These are phyloP conservation scores for Aspergillus sp. DNA, from an alignment of 2,329 filamentous ascomycete species.

Conservation along the genomic window DNA sequence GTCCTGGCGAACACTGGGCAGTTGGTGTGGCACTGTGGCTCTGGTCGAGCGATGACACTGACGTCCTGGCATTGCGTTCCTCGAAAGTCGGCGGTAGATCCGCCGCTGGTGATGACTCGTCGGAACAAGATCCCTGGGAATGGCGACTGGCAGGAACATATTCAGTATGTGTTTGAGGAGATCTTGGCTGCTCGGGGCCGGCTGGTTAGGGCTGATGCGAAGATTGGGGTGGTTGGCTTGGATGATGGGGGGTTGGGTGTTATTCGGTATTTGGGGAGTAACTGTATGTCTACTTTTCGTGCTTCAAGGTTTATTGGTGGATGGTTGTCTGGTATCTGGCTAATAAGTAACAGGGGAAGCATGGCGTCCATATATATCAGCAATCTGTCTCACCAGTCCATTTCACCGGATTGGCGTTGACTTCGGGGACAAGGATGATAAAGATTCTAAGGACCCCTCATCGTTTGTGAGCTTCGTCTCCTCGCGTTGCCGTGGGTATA, in stretches of 20 bases:
- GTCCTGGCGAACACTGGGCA: constrained; percentile 79
- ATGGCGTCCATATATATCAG: constrained; percentile 44
- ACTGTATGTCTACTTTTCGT: constrained; percentile 47
- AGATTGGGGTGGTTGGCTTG: constrained; percentile 70
- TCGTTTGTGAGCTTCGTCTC: constrained; percentile 38
- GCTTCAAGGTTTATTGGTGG: background rate
- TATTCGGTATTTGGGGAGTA: constrained; percentile 59
- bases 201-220: constrained; percentile 52
- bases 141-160: constrained; percentile 59
- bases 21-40: constrained; percentile 71
- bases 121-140: constrained; percentile 68
- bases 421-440: constrained; percentile 18
- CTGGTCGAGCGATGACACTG: constrained; percentile 61
- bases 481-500: constrained; percentile 64
- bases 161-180: constrained; percentile 66
- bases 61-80: constrained; percentile 61
- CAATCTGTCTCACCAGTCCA: constrained; percentile 44
- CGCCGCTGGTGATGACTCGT: constrained; percentile 51
- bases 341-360: constrained; percentile 35
- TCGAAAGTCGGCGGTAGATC: constrained; percentile 64
- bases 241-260: constrained; percentile 65
- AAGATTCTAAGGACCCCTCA: background rate
- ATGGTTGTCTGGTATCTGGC: background rate
- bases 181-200: constrained; percentile 52
- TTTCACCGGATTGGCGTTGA: constrained; percentile 36